These are phyloP conservation scores for Epichloe aotearoae DNA, from an alignment of 2,329 filamentous ascomycete genomes.

Conservation along the genomic window DNA sequence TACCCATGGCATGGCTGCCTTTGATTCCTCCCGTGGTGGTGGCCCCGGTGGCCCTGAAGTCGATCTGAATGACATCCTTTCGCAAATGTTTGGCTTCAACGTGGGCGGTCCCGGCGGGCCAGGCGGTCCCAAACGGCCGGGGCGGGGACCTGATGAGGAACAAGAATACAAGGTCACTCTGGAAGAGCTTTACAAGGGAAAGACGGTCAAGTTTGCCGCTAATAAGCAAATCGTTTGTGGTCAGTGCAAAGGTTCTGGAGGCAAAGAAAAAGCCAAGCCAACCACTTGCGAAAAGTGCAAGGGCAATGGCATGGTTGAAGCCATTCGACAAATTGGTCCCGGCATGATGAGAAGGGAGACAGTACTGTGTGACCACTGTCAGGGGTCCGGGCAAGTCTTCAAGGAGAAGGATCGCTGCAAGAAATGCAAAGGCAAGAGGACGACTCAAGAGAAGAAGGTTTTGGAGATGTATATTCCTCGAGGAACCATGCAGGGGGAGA, in stretches of 20 bases:
- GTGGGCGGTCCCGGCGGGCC: constrained; percentile 43
- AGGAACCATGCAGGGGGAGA: constrained; percentile 75
- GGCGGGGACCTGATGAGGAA: constrained; percentile 71
- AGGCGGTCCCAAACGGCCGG: constrained; percentile 45
- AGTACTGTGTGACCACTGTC: constrained; percentile 69
- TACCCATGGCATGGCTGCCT: constrained; percentile 87
- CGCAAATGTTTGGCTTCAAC: constrained; percentile 80
- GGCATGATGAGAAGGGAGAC: constrained; percentile 73
- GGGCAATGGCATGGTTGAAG: constrained; percentile 64
- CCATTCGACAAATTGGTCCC: constrained; percentile 71
- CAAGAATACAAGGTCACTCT: constrained; percentile 83
- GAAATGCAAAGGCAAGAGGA: constrained; percentile 92
- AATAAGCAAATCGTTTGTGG: constrained; percentile 88
- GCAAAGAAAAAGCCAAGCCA: constrained; percentile 81
- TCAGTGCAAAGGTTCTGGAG: constrained; percentile 77
- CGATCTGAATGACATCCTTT: constrained; percentile 84
- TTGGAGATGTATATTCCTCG: constrained; percentile 92
- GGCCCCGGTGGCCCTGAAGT: constrained; percentile 55
- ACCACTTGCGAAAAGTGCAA: constrained; percentile 74
- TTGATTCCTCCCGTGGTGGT: constrained; percentile 61
- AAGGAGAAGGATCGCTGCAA: constrained; percentile 97
- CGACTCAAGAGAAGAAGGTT: constrained; percentile 79
- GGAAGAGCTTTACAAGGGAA: constrained; percentile 96
- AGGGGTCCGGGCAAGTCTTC: constrained; percentile 72
- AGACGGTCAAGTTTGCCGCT: constrained; percentile 91